phyloP scores from a whole-genome alignment of 2,329 filamentous ascomycete species.

The Incumbomyces lentus region DNA sequence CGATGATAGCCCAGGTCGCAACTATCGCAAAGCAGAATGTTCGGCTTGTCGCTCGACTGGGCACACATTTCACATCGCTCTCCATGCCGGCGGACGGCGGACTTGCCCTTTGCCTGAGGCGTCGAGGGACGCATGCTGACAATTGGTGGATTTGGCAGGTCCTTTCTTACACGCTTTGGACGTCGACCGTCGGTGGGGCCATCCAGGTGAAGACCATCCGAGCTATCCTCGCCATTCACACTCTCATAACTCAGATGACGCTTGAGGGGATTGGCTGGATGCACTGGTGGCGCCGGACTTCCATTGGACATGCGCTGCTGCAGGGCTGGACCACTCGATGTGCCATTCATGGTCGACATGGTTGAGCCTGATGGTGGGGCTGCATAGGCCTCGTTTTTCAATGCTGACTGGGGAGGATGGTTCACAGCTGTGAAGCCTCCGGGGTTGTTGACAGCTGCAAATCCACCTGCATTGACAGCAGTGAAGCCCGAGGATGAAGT shows the following conservation, averaged over 20 bases:
- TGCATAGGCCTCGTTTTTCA: conserved; percentile 44
- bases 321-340: conserved; percentile 43
- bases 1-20: conserved; percentile 86
- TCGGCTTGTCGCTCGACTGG: conserved; percentile 60
- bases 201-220: conserved; percentile 40
- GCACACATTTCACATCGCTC: conserved; percentile 80
- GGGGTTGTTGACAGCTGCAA: conserved; percentile 50
- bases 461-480: conserved; percentile 56
- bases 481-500: conserved; percentile 50
- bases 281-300: conserved; percentile 12
- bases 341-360: conserved; percentile 47
- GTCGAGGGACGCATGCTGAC: conserved; percentile 33
- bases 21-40: conserved; percentile 74
- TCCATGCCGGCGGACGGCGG: conserved; percentile 46
- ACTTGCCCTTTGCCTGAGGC: conserved; percentile 46
- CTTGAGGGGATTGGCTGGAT: conserved; percentile 54
- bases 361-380: conserved; percentile 46
- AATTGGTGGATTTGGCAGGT: conserved; percentile 41
- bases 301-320: conserved; percentile 10
- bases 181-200: conserved; percentile 59
- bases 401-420: conserved; percentile 24
- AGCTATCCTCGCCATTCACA: conserved; percentile 27
- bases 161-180: conserved; percentile 88
- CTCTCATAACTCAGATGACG: conserved; percentile 59
- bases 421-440: conserved; percentile 36